These are phyloP conservation scores for Cryptococcus neoformans DNA, from an alignment of 1,284 basidiomycete genomes.

Conservation along the genomic window DNA sequence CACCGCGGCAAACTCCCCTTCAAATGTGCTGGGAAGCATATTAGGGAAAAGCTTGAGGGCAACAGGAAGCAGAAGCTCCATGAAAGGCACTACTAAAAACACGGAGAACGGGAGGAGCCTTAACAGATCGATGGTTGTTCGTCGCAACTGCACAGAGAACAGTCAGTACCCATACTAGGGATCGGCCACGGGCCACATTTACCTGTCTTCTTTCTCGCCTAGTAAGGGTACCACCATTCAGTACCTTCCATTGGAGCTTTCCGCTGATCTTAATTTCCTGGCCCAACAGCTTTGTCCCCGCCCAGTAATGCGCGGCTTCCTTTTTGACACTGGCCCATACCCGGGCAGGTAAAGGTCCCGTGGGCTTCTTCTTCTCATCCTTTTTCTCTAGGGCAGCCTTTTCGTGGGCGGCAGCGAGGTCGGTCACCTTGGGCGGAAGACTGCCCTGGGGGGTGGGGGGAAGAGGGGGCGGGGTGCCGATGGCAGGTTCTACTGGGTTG, in stretches of 20 bases:
- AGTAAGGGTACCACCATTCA: slow-evolving; percentile 87
- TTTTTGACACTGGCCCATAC: slow-evolving; percentile 92
- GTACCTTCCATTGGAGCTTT: slow-evolving; percentile 84
- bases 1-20: slow-evolving; percentile 56
- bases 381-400: slow-evolving; percentile 70
- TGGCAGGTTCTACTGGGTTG: slow-evolving; percentile 22
- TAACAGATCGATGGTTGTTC: slow-evolving; percentile 89
- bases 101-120: slow-evolving; percentile 93
- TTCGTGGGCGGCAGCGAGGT: slow-evolving; percentile 50
- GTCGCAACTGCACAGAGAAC: slow-evolving; percentile 61
- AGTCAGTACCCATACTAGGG: not conserved
- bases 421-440: slow-evolving; percentile 22
- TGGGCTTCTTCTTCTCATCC: slow-evolving; percentile 53
- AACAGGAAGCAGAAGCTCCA: slow-evolving; percentile 96
- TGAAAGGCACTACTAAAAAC: slow-evolving; percentile 94
- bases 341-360: slow-evolving; percentile 33
- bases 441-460: slow-evolving; percentile 25
- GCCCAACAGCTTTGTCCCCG: slow-evolving; percentile 89
- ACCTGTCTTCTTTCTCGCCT: slow-evolving; percentile 92
- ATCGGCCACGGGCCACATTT: slow-evolving; percentile 21
- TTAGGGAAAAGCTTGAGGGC: slow-evolving; percentile 97
- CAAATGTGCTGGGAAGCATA: slow-evolving; percentile 98
- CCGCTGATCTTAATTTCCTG: slow-evolving; percentile 90
- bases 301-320: slow-evolving; percentile 96
- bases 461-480: slow-evolving; percentile 27